Evolutionary conservation across 2,329 filamentous ascomycete species (phyloP).

Genomic region (Calonectria crousiana): DNA sequence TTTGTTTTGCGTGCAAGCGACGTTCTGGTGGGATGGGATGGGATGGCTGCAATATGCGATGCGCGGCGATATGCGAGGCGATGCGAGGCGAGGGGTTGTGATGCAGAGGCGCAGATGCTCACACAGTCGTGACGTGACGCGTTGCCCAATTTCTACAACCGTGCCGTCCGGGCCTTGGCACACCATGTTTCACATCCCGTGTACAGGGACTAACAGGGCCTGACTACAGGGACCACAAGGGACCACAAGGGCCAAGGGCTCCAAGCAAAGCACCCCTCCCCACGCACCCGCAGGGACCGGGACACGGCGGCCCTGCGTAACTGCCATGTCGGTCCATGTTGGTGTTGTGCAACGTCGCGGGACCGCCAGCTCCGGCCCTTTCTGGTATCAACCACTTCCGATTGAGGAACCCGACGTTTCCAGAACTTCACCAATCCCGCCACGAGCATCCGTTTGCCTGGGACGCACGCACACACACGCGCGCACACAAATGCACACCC

Average conservation of each 20-base stretch:
- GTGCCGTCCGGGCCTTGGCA: conserved; percentile 22
- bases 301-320: neutral
- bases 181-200: conserved; percentile 26
- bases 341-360: conserved; percentile 2
- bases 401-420: conserved; percentile 11
- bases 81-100: conserved; percentile 4
- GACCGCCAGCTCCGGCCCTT: conserved; percentile 7
- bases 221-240: neutral
- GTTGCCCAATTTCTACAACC: conserved; percentile 7
- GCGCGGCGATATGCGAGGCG: conserved; percentile 10
- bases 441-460: neutral
- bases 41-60: neutral
- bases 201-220: neutral
- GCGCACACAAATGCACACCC: neutral
- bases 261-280: neutral
- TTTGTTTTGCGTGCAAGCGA: conserved; percentile 36
- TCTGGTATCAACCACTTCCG: neutral
- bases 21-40: conserved; percentile 3
- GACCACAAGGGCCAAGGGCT: neutral
- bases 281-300: neutral
- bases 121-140: conserved; percentile 21
- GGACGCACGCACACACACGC: neutral
- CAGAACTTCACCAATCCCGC: conserved; percentile 18
- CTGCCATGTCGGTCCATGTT: neutral
- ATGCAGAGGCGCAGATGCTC: conserved; percentile 22